These are phyloP conservation scores for Climacium dendroides DNA, from an alignment of 225 moss, liverwort and hornwort species.

Conservation along the genomic window DNA sequence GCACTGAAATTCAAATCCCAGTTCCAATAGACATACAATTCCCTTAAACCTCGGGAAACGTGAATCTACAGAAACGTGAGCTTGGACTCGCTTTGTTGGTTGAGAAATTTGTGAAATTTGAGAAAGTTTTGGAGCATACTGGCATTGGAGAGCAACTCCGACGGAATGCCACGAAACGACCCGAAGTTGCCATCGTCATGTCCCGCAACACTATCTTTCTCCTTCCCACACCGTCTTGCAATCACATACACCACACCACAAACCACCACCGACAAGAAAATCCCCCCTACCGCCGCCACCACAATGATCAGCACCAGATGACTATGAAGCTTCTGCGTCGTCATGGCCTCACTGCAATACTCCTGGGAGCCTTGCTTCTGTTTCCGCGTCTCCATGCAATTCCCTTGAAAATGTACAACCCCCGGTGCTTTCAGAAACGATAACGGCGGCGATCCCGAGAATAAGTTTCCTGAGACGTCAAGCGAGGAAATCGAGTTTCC, in stretches of 20 bases:
- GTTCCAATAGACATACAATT: not conserved
- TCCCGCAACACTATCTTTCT: conserved; percentile 16
- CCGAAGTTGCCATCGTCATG: conserved; percentile 21
- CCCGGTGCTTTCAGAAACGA: conserved; percentile 15
- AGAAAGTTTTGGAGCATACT: conserved; percentile 18
- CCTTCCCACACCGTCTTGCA: conserved; percentile 6
- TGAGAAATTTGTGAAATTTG: not conserved
- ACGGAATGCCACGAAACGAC: conserved; percentile 77
- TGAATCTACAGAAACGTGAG: not conserved
- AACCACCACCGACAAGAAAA: conserved; percentile 2
- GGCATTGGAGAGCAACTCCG: conserved; percentile 87
- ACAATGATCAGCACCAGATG: conserved; percentile 50
- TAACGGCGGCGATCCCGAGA: conserved; percentile 38
- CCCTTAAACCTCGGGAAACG: not conserved
- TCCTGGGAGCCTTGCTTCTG: conserved; percentile 51
- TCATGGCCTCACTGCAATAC: conserved; percentile 15
- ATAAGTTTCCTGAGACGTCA: conserved; percentile 74
- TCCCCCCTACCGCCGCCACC: conserved; percentile 19
- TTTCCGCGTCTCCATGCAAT: conserved; percentile 49
- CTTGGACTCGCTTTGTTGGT: not conserved
- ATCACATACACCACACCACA: conserved; percentile 11
- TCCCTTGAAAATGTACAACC: conserved; percentile 35
- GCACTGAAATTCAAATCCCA: not conserved
- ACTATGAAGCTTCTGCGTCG: not conserved
- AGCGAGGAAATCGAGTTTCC: conserved; percentile 26